Evolutionary conservation across 345 rosid species (phyloP).

Genomic region (Dimocarpus longan): DNA sequence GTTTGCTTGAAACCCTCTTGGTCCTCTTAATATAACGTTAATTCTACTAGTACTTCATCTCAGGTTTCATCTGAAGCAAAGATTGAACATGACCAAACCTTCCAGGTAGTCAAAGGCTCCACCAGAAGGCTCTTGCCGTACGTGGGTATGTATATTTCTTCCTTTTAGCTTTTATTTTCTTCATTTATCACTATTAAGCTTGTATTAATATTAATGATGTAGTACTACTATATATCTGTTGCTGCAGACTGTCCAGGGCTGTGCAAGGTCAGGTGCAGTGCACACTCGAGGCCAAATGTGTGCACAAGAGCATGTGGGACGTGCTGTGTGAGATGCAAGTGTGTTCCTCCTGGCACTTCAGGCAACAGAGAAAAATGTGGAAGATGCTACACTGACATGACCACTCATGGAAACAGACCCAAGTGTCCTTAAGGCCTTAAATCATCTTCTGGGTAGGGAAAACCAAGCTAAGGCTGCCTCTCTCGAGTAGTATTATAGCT

Average conservation of each 20-base stretch:
- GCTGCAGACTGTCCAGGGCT: slow-evolving; percentile 44
- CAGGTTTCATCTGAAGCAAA: slow-evolving; percentile 46
- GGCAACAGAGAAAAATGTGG: slow-evolving; percentile 60
- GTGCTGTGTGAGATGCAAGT: slow-evolving; percentile 58
- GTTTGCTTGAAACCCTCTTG: background rate
- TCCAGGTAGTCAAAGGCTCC: slow-evolving; percentile 42
- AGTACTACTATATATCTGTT: too few species aligned
- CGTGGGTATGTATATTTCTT: slow-evolving; percentile 27
- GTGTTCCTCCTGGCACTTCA: slow-evolving; percentile 64
- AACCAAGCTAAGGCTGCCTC: background rate
- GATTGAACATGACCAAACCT: slow-evolving; percentile 17
- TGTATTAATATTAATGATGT: background rate
- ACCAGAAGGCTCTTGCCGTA: slow-evolving; percentile 43
- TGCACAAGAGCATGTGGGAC: slow-evolving; percentile 61
- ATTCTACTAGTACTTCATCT: background rate
- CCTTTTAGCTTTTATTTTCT: background rate
- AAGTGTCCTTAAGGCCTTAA: slow-evolving; percentile 46
- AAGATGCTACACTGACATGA: slow-evolving; percentile 63
- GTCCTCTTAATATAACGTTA: background rate
- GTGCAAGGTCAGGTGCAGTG: slow-evolving; percentile 51
- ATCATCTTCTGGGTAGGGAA: background rate
- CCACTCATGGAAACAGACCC: slow-evolving; percentile 50
- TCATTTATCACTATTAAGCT: background rate
- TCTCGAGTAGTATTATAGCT: background rate
- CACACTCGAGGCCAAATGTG: slow-evolving; percentile 57